These are phyloP conservation scores for Candida tibetensis DNA, from an alignment of 805 yeast species.

Conservation along the genomic window DNA sequence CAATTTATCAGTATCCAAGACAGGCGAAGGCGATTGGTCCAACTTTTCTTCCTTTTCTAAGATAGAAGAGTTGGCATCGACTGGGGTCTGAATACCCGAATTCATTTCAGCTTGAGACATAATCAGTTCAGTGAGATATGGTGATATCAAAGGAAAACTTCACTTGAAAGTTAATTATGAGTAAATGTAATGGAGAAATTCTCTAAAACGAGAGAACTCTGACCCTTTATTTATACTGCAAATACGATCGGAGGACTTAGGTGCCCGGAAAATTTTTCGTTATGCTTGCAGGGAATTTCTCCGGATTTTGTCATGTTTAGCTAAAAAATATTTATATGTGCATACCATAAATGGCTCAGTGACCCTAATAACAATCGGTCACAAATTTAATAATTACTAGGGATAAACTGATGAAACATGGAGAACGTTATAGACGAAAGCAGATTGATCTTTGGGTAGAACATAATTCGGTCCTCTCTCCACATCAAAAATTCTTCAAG, in stretches of 20 bases:
- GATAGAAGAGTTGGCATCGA: slow-evolving; percentile 20
- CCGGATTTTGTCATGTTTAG: slow-evolving; percentile 4
- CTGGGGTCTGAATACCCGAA: slow-evolving; percentile 35
- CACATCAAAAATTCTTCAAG: no score
- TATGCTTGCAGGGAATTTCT: slow-evolving; percentile 6
- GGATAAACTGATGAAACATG: no score
- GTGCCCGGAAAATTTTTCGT: background rate
- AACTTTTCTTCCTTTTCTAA: slow-evolving; percentile 22
- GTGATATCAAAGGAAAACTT: slow-evolving; percentile 1
- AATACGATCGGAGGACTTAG: background rate
- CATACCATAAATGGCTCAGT: no score
- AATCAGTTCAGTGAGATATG: slow-evolving; percentile 2
- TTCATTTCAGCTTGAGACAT: slow-evolving; percentile 26
- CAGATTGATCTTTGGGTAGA: no score
- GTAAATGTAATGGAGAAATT: no score
- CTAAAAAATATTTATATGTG: slow-evolving; percentile 1
- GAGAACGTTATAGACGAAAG: no score
- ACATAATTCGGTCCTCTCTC: no score
- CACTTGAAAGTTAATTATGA: background rate
- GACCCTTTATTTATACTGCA: slow-evolving; percentile 10
- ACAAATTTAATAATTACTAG: no score
- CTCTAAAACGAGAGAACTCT: no score
- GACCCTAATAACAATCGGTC: no score
- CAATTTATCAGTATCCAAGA: slow-evolving; percentile 5
- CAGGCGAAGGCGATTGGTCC: slow-evolving; percentile 4